Percentiles rank a stretch among this genome's conserved stretches.
These are phyloP conservation scores for Pyrenochaeta sp. DNA, from an alignment of 2,329 filamentous ascomycete genomes.

Conservation along the genomic window DNA sequence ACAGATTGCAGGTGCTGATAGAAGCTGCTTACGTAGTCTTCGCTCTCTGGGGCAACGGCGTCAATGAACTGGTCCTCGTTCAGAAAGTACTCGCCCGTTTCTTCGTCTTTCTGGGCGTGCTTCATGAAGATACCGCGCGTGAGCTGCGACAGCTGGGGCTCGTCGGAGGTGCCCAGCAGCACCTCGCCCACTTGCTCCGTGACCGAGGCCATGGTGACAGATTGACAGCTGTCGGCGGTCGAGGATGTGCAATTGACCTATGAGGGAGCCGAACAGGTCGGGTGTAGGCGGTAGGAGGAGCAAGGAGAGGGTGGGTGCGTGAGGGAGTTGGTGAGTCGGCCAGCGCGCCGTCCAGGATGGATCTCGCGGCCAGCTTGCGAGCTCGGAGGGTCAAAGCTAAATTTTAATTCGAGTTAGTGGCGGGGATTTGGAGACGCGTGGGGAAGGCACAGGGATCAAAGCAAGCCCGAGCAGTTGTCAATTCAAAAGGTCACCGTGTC, in stretches of 20 bases:
- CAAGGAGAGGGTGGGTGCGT: slow-evolving; percentile 18
- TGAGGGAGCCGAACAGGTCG: slow-evolving; percentile 13
- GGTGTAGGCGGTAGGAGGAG: slow-evolving; percentile 20
- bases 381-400: slow-evolving; percentile 36
- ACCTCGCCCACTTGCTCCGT: slow-evolving; percentile 72
- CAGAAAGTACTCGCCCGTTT: slow-evolving; percentile 81
- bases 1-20: slow-evolving; percentile 29
- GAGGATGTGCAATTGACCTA: slow-evolving; percentile 39
- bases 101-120: slow-evolving; percentile 77
- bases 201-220: slow-evolving; percentile 59
- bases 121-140: slow-evolving; percentile 78
- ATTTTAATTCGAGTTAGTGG: slow-evolving; percentile 33
- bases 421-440: slow-evolving; percentile 39
- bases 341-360: slow-evolving; percentile 27
- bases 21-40: slow-evolving; percentile 81
- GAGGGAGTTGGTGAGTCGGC: slow-evolving; percentile 31
- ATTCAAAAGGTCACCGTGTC: neutral
- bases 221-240: slow-evolving; percentile 18
- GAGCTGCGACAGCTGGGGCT: slow-evolving; percentile 74
- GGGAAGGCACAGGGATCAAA: slow-evolving; percentile 33
- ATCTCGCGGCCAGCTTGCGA: slow-evolving; percentile 33
- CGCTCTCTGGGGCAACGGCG: slow-evolving; percentile 83
- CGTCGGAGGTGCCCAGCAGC: slow-evolving; percentile 70
- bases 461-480: slow-evolving; percentile 1
- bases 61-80: slow-evolving; percentile 86